Conservation (phyloP, 768 basidiomycete genomes). For the Macrocybe gigantea region DNA sequence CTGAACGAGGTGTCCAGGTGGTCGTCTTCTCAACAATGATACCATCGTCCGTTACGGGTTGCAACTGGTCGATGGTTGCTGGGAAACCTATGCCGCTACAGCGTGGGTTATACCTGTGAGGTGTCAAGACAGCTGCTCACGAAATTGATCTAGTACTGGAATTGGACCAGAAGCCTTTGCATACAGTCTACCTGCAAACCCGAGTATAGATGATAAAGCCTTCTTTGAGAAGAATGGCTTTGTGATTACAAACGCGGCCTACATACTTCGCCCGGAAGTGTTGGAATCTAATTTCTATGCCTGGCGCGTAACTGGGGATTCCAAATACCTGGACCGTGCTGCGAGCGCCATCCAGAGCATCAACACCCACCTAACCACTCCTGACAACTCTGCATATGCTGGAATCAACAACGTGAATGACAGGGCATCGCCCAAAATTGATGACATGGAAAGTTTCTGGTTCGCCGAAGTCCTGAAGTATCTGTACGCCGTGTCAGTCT, state of each 20-base stretch:
- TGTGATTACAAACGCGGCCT: conserved; percentile 49
- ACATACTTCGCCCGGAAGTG: conserved; percentile 71
- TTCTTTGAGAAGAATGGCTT: conserved; percentile 63
- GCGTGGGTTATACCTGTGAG: conserved; percentile 33
- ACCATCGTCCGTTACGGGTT: conserved; percentile 58
- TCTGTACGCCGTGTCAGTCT: conserved; percentile 33
- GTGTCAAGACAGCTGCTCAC: background rate
- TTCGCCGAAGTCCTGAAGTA: conserved; percentile 78
- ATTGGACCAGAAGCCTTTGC: conserved; percentile 74
- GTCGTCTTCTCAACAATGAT: conserved; percentile 59
- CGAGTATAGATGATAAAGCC: conserved; percentile 30
- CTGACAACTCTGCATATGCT: conserved; percentile 33
- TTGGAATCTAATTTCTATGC: conserved; percentile 81
- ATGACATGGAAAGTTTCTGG: conserved; percentile 65
- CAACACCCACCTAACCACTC: conserved; percentile 38
- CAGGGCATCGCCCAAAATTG: conserved; percentile 32
- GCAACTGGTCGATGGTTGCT: conserved; percentile 64
- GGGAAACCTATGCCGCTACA: conserved; percentile 75
- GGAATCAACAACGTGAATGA: conserved; percentile 55
- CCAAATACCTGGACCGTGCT: conserved; percentile 63
- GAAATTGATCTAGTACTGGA: conserved; percentile 44
- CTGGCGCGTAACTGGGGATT: conserved; percentile 65
- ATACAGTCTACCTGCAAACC: conserved; percentile 50
- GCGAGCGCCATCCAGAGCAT: conserved; percentile 54
- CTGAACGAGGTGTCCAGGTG: conserved; percentile 35